These are phyloP conservation scores for Wickerhamomyces sp. DNA, from an alignment of 1,139 yeast genomes.

Conservation along the genomic window DNA sequence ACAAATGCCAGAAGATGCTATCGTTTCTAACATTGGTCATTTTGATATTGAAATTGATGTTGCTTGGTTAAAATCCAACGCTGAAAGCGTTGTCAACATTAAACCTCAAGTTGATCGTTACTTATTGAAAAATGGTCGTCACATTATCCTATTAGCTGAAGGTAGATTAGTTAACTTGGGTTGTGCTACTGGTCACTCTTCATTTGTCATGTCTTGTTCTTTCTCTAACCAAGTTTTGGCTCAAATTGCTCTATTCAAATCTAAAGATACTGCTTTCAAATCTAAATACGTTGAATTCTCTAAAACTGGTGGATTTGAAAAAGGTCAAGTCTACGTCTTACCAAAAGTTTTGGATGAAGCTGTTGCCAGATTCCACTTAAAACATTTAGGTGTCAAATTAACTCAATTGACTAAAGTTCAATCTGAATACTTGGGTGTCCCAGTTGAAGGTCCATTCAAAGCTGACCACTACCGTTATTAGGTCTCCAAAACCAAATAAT, in stretches of 20 bases:
- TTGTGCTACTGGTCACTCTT: conserved; percentile 99
- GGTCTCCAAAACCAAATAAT: conserved; percentile 13
- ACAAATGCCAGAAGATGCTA: conserved; percentile 98
- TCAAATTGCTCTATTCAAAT: conserved; percentile 96
- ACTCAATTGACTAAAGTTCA: conserved; percentile 74
- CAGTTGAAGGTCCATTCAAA: conserved; percentile 96
- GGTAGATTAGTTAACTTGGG: conserved; percentile 99
- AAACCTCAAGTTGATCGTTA: conserved; percentile 99
- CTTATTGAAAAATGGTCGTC: conserved; percentile 87
- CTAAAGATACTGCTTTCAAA: conserved; percentile 80
- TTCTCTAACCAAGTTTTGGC: conserved; percentile 99
- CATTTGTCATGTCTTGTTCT: conserved; percentile 99
- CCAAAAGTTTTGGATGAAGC: conserved; percentile 99
- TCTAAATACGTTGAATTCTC: conserved; percentile 81
- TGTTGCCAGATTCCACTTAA: conserved; percentile 96
- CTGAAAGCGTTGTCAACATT: conserved; percentile 88
- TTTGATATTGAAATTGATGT: conserved; percentile 99
- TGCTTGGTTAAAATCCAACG: conserved; percentile 94
- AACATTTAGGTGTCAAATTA: conserved; percentile 89
- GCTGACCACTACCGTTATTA: conserved; percentile 98
- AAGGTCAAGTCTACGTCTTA: conserved; percentile 87
- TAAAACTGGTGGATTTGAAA: conserved; percentile 84
- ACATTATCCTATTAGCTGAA: conserved; percentile 94
- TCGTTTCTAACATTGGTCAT: conserved; percentile 99
- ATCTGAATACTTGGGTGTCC: conserved; percentile 93